A percentile compares a stretch with the other conserved stretches of the same genome.
These are phyloP conservation scores for Fusarium palustre DNA, from an alignment of 2,329 filamentous ascomycete genomes.

Conservation along the genomic window DNA sequence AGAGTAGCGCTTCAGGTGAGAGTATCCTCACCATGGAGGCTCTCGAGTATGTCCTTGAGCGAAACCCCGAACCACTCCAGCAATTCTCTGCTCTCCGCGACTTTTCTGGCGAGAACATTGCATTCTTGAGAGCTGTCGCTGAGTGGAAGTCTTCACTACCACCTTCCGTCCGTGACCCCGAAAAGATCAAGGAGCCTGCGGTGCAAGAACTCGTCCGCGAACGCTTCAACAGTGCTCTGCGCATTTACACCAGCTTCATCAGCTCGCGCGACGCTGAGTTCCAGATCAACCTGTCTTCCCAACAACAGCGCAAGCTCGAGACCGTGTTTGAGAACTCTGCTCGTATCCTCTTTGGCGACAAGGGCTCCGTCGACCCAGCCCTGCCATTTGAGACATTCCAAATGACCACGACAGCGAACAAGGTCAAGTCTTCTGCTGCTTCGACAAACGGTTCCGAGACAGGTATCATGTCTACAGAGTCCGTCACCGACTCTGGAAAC, in stretches of 20 bases:
- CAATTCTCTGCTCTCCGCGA: conserved; percentile 73
- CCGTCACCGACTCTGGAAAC: conserved; percentile 26
- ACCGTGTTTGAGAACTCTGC: conserved; percentile 67
- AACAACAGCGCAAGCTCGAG: conserved; percentile 66
- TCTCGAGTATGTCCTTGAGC: conserved; percentile 67
- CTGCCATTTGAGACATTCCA: conserved; percentile 57
- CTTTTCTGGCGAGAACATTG: conserved; percentile 76
- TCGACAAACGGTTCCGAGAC: conserved; percentile 42
- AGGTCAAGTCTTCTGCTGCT: conserved; percentile 38
- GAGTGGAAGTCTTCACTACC: conserved; percentile 54
- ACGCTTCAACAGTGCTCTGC: conserved; percentile 68
- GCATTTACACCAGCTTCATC: conserved; percentile 51
- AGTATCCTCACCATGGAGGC: conserved; percentile 51
- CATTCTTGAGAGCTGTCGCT: conserved; percentile 69
- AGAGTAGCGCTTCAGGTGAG: conserved; percentile 51
- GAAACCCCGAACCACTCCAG: conserved; percentile 70
- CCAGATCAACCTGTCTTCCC: conserved; percentile 73
- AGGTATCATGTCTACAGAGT: conserved; percentile 35
- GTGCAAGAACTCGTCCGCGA: conserved; percentile 57
- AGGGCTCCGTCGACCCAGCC: conserved; percentile 55
- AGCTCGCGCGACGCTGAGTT: conserved; percentile 65
- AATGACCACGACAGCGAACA: conserved; percentile 33
- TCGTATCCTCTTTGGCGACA: conserved; percentile 57
- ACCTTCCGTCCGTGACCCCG: conserved; percentile 40
- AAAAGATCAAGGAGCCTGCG: conserved; percentile 36